Evolutionary conservation across 805 yeast genomes (phyloP), one percentile per base, ranked within the genome.

Genomic region (Metschnikowia borealis): DNA sequence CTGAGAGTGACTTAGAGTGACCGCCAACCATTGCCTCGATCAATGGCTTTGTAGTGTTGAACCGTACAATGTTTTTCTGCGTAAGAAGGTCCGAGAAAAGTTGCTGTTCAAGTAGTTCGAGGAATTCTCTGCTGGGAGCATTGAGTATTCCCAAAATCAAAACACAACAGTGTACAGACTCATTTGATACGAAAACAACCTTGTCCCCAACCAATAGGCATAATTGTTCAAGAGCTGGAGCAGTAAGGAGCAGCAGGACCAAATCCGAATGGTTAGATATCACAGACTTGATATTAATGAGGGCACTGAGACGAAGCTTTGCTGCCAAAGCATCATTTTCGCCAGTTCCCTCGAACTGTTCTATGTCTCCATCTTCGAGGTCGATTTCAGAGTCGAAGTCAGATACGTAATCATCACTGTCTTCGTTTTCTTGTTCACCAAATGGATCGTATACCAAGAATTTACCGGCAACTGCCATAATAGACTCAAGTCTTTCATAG

Each of bases 301-400:
- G 71, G 0, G 87, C 67, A 47, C 75, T 77, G 38, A 79, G 69
- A 52, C 94, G 70, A 17, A 87, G 65, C 54, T 80, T 83, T 86
- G 91, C 84, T 1, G 85, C 76, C 7, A 71, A 66, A 7, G 71
- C 75, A 47, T 73, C 74, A 47, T 65, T 65, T 39, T 70, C 72
- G 47, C 71, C 73, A 48, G 79, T 85, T 17, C 61, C 63, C 10
- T 54, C 58, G 15, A 44, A 55, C 21, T 67, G 70, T 32, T 70
- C 70, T 20, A 65, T 67, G 18, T 65, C 79, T 10, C 79, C 84
- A n/a, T 70, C 78, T 44, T 57, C 62, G 17, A 58, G 55, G n/a
- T 58, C 60, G 37, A 57, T 41, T 5, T 53, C 60, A 44, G 63
- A 58, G 42, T 63, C 71, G 6, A 21, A 42, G n/a, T 49, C 58